phyloP scores from a whole-genome alignment of 768 basidiomycete genomes.

The Boletus patriciae region DNA sequence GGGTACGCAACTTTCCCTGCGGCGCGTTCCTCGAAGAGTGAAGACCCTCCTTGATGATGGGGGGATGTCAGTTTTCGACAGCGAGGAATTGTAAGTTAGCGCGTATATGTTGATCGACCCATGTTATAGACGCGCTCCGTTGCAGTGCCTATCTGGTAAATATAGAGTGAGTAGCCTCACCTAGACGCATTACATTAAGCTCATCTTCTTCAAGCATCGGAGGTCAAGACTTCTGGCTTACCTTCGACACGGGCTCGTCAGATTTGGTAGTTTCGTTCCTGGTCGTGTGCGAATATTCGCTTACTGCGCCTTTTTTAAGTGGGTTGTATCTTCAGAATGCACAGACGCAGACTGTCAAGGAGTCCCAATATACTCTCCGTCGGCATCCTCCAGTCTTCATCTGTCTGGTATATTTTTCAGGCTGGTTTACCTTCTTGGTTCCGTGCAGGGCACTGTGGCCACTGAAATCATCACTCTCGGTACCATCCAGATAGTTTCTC shows the following conservation, averaged over 20 bases:
- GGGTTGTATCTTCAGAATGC: constrained; percentile 53
- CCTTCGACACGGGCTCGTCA: constrained; percentile 59
- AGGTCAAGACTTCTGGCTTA: constrained; percentile 43
- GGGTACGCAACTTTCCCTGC: constrained; percentile 25
- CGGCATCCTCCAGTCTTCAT: constrained; percentile 32
- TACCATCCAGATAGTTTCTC: constrained; percentile 43
- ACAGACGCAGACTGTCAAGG: constrained; percentile 43
- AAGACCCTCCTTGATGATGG: constrained; percentile 21
- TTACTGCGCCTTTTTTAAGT: constrained; percentile 34
- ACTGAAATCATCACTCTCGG: constrained; percentile 50
- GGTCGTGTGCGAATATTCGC: background rate
- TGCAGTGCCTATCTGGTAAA: constrained; percentile 43
- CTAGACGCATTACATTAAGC: background rate
- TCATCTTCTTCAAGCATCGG: constrained; percentile 37
- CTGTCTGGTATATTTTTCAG: constrained; percentile 40
- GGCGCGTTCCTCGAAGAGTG: constrained; percentile 22
- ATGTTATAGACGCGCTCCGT: background rate
- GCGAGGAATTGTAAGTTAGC: constrained; percentile 35
- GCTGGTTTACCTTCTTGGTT: constrained; percentile 52
- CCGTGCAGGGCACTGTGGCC: constrained; percentile 51
- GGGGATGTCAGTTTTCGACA: constrained; percentile 27
- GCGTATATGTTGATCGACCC: background rate
- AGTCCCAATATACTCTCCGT: constrained; percentile 42
- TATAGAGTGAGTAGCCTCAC: constrained; percentile 29
- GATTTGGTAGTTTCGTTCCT: constrained; percentile 42